Evolutionary conservation across 305 asterid genomes (phyloP), one percentile per base, ranked within the genome.

Genomic region (Plantago coronopus): DNA sequence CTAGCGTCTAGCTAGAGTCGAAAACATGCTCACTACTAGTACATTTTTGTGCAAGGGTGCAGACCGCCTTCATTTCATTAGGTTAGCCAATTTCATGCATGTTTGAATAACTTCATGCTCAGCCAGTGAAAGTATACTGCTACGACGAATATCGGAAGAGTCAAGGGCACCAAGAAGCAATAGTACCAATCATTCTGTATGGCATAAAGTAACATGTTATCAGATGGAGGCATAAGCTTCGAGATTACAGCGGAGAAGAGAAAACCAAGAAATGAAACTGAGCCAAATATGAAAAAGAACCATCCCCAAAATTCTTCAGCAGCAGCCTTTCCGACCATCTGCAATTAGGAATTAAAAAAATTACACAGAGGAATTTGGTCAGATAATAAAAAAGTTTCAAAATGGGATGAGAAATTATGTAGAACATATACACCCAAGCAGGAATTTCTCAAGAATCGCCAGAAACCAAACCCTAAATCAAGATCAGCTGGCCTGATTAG

Each of bases 101-200:
- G 95, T 84, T 86, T 84, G 86, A 89, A 89, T 73, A 86, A 59
- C 62, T 89, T 89, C 94, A 86, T 86, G 71, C 94, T 79, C 57
- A 84, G 74, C 94, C 97, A 89, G 56, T 84, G 95, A 66, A 80
- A 79, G 72, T 89, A 89, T 27, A 79, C 82, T 0, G 87, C 79
- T 69, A 79, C 72, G 17, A 81, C 2, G 9, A 86, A 80, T 70
- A 86, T 78, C 0, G 91, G 91, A 61, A 77, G 64, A 17, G 94
- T 89, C 76, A 86, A 70, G 5, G 91, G 89, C 45, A 84, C 81
- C 79, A 86, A 68, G 79, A 86, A 82, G 78, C 95, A 89, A 62
- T 86, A 89, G 15, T 62, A 80, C 86, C 82, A 78, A 66, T 83
- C 86, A 51, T 70, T 74, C 60, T 76, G 84, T 57, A 83, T 68